These are phyloP conservation scores for Cornus suecica DNA, from an alignment of 148 eudicot species.

Conservation along the genomic window DNA sequence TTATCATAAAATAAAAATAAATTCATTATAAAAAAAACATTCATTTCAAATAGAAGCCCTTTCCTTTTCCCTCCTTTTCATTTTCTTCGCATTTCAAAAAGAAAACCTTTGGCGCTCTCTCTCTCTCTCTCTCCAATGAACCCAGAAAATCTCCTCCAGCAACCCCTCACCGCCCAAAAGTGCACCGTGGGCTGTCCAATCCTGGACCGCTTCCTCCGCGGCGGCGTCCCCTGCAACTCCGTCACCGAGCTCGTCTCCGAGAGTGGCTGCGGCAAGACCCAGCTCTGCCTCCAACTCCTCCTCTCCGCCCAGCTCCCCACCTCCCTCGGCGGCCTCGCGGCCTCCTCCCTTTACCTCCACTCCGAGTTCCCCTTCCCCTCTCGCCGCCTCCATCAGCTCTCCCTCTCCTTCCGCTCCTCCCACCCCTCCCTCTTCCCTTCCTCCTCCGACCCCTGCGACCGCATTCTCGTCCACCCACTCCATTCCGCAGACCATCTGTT, in stretches of 20 bases:
- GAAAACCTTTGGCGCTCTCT: not conserved
- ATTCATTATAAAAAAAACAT: too few species aligned
- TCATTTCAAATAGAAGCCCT: too few species aligned
- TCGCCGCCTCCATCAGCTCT: slow-evolving; percentile 70
- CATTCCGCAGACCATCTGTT: slow-evolving; percentile 67
- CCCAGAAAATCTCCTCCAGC: slow-evolving; percentile 44
- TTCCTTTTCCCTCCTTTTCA: too few species aligned
- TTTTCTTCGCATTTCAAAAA: too few species aligned
- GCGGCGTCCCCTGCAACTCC: slow-evolving; percentile 74
- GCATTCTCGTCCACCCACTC: slow-evolving; percentile 37
- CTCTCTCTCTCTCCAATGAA: slow-evolving; percentile 30
- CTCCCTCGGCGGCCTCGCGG: slow-evolving; percentile 55
- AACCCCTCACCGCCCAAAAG: slow-evolving; percentile 36
- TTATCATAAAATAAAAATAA: too few species aligned
- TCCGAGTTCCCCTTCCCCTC: slow-evolving; percentile 80
- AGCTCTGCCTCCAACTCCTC: slow-evolving; percentile 80
- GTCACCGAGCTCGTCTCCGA: slow-evolving; percentile 81
- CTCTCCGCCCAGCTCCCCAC: slow-evolving; percentile 73
- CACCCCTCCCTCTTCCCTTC: slow-evolving; percentile 16
- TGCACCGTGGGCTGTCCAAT: slow-evolving; percentile 53
- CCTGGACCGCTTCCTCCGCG: slow-evolving; percentile 61
- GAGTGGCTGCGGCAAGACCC: slow-evolving; percentile 87
- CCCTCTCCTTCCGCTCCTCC: slow-evolving; percentile 30
- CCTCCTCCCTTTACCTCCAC: slow-evolving; percentile 64
- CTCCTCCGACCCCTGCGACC: slow-evolving; percentile 39